A percentile compares a stretch with the other conserved stretches of the same genome.
phyloP scores from a whole-genome alignment of 148 eudicot species.

The Tetragonia tetragonoides region DNA sequence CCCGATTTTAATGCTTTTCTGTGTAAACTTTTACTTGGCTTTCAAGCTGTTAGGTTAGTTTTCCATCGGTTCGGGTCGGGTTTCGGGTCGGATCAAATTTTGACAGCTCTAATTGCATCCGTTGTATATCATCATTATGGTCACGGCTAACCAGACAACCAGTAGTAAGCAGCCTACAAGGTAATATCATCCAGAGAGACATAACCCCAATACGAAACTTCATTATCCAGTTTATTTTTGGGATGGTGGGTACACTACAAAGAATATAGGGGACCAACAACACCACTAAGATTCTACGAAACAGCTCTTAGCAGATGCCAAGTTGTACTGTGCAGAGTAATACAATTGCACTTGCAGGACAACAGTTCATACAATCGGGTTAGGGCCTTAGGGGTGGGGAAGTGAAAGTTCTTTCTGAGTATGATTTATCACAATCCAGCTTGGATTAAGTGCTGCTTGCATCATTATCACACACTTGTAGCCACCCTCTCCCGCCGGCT shows the following conservation, averaged over 20 bases:
- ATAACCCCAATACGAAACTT: no score
- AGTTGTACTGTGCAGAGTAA: neutral
- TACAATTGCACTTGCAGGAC: neutral
- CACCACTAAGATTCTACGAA: neutral
- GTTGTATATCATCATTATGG: neutral
- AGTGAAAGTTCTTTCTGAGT: neutral
- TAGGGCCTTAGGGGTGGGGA: neutral
- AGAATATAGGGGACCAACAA: neutral
- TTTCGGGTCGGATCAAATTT: no score
- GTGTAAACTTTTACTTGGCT: no score
- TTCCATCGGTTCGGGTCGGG: no score
- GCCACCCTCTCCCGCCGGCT: neutral
- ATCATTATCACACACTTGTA: conserved; percentile 22
- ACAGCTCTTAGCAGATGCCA: conserved; percentile 6
- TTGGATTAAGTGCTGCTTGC: conserved; percentile 12
- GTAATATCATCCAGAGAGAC: no score
- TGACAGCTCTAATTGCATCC: no score
- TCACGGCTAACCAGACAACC: no score
- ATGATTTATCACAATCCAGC: conserved; percentile 11
- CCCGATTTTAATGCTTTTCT: no score
- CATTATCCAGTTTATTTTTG: neutral
- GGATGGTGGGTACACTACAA: no score
- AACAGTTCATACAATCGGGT: neutral
- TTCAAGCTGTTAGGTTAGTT: no score
- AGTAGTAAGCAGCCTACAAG: no score